Evolutionary conservation across 1,139 yeast species (phyloP), one percentile per base, ranked within the genome.

Genomic region (Suhomyces chickasaworum): DNA sequence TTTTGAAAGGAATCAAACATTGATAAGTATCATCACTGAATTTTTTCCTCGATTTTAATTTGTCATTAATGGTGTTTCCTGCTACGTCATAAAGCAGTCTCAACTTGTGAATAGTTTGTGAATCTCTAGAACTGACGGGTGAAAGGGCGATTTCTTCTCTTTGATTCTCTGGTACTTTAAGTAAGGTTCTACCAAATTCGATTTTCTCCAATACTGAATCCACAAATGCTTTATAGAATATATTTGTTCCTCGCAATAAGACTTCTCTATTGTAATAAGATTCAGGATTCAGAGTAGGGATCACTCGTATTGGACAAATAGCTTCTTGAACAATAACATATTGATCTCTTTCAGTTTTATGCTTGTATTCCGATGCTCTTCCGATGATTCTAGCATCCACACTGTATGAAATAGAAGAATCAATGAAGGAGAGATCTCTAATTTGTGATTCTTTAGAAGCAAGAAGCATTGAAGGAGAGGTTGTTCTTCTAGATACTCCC

Each of bases 351-450:
- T 43, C 44, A 7, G 48, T 44, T 9, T 43, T 45, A 37, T 49
- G 51, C 30, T 53, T 49, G 50, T 71, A 75, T 44, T 70, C 76
- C 18, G 69, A 64, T 9, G 72, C 71, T 43, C 69, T 64, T 39
- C 78, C 78, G 44, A 75, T 69, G 41, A 74, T 68, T 52, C 77
- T 62, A 3, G 74, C 73, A 34, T 64, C 63, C 2, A 74, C 71
- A 33, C 71, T 66, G 53, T 74, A 75, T 17, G 65, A 55, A 4
- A 71, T 61, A 8, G 67, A 61, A 3, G 76, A 53, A 46, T 70
- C 68, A 37, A 67, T 48, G 39, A 73, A 70, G 2, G 71, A 57
- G 46, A 74, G 63, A 55, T 75, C 80, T 12, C 58, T 44, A n/a
- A 56, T 41, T 12, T 55, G 64, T 55, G 45, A 61, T 3, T 56